Percentiles rank a stretch among this genome's conserved stretches.
Evolutionary conservation across 495 filamentous ascomycete species (phyloP).

Genomic region (Aspergillus steynii): DNA sequence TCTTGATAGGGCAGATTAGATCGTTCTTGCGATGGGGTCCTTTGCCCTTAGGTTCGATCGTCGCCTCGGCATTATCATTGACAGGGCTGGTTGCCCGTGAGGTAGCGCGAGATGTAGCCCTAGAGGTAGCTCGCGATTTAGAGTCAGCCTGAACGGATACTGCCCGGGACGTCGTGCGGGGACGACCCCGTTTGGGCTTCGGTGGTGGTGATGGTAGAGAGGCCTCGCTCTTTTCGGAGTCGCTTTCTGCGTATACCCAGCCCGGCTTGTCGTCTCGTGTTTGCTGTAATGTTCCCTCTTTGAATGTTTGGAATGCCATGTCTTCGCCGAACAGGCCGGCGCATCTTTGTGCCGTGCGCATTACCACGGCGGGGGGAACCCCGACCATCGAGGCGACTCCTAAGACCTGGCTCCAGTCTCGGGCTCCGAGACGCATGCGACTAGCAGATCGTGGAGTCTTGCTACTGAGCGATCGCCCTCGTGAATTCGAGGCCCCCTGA

Average conservation of each 20-base stretch:
- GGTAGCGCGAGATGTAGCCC: slow-evolving; percentile 3
- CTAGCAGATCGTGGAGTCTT: slow-evolving; percentile 13
- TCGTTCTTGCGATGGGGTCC: slow-evolving; percentile 31
- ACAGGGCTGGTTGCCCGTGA: slow-evolving; percentile 16
- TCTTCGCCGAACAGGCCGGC: slow-evolving; percentile 66
- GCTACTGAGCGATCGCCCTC: slow-evolving; percentile 19
- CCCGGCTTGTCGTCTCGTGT: slow-evolving; percentile 18
- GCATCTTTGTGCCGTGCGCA: slow-evolving; percentile 68
- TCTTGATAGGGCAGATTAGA: slow-evolving; percentile 35
- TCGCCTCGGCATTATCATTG: slow-evolving; percentile 2
- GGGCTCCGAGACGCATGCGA: slow-evolving; percentile 40
- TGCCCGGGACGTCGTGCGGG: slow-evolving; percentile 2
- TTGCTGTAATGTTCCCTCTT: slow-evolving; percentile 39
- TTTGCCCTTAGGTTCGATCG: slow-evolving; percentile 23
- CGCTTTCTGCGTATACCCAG: slow-evolving; percentile 34
- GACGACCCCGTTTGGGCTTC: slow-evolving; percentile 5
- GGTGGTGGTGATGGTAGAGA: slow-evolving; percentile 9
- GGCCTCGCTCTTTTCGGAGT: background rate
- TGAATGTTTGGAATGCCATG: slow-evolving; percentile 59
- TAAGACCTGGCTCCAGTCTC: slow-evolving; percentile 81
- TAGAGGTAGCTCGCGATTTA: background rate
- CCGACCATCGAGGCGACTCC: slow-evolving; percentile 71
- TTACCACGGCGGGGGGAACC: slow-evolving; percentile 60
- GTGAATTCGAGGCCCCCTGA: slow-evolving; percentile 19
- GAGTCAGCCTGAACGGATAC: background rate